Conservation (phyloP, 2,329 filamentous ascomycete genomes). For the Alternaria ventricosa region DNA sequence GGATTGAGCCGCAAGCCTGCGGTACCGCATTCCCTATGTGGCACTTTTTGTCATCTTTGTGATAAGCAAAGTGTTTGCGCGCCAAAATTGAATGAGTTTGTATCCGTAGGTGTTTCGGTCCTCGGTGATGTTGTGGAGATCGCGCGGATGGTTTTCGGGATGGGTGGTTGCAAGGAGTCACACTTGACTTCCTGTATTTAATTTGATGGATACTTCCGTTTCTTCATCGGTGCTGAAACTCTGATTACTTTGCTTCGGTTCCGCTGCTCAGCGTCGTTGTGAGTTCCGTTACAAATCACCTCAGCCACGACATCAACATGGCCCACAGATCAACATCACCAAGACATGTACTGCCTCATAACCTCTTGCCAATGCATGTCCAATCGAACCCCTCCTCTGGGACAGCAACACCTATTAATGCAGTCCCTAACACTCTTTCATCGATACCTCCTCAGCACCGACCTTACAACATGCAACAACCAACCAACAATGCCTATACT, state of each 20-base stretch:
- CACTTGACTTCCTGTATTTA: background rate
- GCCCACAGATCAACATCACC: conserved; percentile 3
- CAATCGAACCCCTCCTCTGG: conserved; percentile 1
- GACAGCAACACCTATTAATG: conserved; percentile 1
- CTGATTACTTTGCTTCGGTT: background rate
- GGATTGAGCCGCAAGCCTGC: background rate
- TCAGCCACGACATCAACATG: background rate
- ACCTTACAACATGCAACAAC: background rate
- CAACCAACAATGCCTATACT: conserved; percentile 50
- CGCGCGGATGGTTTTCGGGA: background rate
- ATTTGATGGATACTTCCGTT: background rate
- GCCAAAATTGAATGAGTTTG: background rate
- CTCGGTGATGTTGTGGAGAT: background rate
- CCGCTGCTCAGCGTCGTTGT: background rate
- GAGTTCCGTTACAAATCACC: background rate
- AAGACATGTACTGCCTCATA: background rate
- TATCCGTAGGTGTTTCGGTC: background rate
- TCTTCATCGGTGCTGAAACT: background rate
- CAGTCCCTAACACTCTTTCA: background rate
- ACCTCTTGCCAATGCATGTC: background rate
- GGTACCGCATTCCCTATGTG: background rate
- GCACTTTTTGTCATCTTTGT: background rate
- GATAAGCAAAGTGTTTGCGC: background rate
- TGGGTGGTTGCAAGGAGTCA: background rate
- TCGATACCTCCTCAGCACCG: background rate